Conservation (phyloP, 2,329 filamentous ascomycete genomes). For the Xylaria sp. region DNA sequence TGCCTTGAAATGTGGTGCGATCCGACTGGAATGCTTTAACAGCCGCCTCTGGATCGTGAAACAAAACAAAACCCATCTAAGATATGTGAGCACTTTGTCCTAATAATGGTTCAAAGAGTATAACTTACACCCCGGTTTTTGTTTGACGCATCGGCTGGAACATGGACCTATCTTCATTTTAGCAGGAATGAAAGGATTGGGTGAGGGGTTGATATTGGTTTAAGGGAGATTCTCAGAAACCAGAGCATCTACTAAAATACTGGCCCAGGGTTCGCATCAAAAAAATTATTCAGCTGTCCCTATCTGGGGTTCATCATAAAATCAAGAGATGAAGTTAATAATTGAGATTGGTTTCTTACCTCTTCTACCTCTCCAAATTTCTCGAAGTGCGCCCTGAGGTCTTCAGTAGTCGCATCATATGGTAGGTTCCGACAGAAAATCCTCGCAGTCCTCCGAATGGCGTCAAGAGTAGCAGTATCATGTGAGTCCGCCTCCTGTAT, state of each 20-base stretch:
- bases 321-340: constrained; percentile 29
- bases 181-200: constrained; percentile 51
- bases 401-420: constrained; percentile 81
- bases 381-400: constrained; percentile 77
- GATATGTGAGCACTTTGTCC: constrained; percentile 29
- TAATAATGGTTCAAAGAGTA: constrained; percentile 7
- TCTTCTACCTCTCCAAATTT: constrained; percentile 83
- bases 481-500: constrained; percentile 51
- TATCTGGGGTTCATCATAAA: constrained; percentile 98
- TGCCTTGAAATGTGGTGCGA: constrained; percentile 89
- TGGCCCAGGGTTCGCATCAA: constrained; percentile 92
- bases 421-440: constrained; percentile 91
- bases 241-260: constrained; percentile 99
- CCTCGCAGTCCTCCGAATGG: constrained; percentile 77
- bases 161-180: constrained; percentile 76
- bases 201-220: constrained; percentile 45
- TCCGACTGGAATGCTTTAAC: constrained; percentile 84
- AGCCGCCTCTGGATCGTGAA: constrained; percentile 76
- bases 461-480: constrained; percentile 57
- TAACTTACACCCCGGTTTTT: constrained; percentile 74
- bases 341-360: constrained; percentile 69
- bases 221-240: constrained; percentile 73
- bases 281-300: constrained; percentile 92
- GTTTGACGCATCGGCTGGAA: constrained; percentile 79
- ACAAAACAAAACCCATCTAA: constrained; percentile 84